Percentiles rank a stretch among this genome's conserved stretches.
These are phyloP conservation scores for Elymus sibiricus DNA, from an alignment of 176 grass and related monocot genomes.

Conservation along the genomic window DNA sequence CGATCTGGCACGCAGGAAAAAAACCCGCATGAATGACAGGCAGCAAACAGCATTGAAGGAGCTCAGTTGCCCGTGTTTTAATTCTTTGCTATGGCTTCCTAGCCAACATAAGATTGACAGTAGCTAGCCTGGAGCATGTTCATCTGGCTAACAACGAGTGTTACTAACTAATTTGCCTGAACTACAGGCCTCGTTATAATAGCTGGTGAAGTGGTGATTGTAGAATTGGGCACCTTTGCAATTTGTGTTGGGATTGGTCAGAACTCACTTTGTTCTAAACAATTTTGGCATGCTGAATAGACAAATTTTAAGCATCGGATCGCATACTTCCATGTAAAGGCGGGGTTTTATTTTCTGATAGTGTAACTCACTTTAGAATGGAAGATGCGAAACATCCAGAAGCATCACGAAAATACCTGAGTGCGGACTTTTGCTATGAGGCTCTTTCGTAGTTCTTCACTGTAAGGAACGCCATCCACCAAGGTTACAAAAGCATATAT, in stretches of 20 bases:
- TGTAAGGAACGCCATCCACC: conserved; percentile 78
- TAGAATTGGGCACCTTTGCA: background rate
- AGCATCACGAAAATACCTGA: conserved; percentile 51
- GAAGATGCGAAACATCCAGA: background rate
- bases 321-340: background rate
- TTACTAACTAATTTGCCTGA: background rate
- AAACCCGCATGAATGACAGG: background rate
- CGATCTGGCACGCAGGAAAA: conserved; percentile 48
- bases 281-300: background rate
- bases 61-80: background rate
- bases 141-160: background rate
- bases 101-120: background rate
- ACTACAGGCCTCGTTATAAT: background rate
- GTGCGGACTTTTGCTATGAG: conserved; percentile 73
- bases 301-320: background rate
- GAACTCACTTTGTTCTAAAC: background rate
- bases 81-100: background rate
- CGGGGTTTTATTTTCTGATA: conserved; percentile 3
- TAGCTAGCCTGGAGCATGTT: background rate
- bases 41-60: background rate
- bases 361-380: background rate
- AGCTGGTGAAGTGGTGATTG: background rate
- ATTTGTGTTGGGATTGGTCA: background rate
- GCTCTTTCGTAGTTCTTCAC: conserved; percentile 74
- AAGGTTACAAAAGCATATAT: conserved; percentile 97